Base-by-base conservation (phyloP, 495 filamentous ascomycete species). In the Penicillium coffeae region DNA sequence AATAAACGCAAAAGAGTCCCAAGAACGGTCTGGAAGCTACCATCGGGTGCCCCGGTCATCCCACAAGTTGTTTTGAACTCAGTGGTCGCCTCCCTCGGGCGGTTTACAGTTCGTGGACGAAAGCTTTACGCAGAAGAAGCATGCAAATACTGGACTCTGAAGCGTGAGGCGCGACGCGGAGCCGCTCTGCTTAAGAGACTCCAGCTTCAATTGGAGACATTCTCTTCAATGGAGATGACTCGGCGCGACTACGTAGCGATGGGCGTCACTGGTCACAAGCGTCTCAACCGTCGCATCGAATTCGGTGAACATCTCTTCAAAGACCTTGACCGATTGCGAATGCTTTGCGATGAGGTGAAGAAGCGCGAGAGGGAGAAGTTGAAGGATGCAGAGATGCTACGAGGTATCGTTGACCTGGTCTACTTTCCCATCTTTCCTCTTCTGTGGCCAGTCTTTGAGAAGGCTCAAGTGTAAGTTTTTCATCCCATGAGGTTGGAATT, bases 101-200 rank as follows among this genome's bases (percentile, higher is more conserved):
- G 87, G 22, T 97, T 97, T 62, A 75, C 73, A 15, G 83, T 97
- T 49, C 82, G 82, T 25, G 92, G 93, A 56, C 79, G 87, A 20
- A 93, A 92, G 57, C 90, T 96, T 38, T 99, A 88, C 70, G 85
- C 90, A 1, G 87, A 87, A 25, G 90, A 96, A 60, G 87, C 86
- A 1, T 96, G 91, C 71, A 89, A 88, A 52, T 99, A 96, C 67
- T 99, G 93, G 93, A 97, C 93, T 0, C 71, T 97, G 43, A 99
- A 99, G 67, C 80, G 93, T 32, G 93, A 99, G 65, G 88, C 92
- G 35, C 78, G 93, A 30, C 78, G 93, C 51, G 93, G 93, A 22
- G 93, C 93, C 13, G 88, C 92, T 14, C 73, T 97, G 35, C 76
- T 99, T 41, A 96, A 96, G 69, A 83, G 93, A 32, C 75, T 97